Conservation (phyloP, 148 eudicot species). For the Silene latifolia region DNA sequence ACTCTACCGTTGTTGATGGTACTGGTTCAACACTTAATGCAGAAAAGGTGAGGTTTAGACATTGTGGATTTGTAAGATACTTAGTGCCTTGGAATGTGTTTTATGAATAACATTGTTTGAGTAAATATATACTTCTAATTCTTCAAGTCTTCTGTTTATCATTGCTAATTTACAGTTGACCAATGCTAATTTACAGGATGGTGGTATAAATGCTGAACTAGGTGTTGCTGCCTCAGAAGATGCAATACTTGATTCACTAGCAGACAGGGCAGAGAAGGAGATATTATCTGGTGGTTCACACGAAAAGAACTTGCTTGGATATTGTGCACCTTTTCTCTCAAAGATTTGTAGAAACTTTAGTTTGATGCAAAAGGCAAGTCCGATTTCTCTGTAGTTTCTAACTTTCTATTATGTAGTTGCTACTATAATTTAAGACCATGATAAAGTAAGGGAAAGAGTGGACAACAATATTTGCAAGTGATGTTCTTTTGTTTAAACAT, state of each 20-base stretch:
- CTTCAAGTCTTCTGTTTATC: background rate
- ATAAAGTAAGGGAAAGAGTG: background rate
- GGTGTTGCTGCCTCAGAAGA: constrained; percentile 97
- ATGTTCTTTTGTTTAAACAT: background rate
- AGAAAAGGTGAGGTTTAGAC: constrained; percentile 47
- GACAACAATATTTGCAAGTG: background rate
- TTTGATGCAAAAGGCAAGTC: constrained; percentile 92
- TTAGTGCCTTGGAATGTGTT: no score
- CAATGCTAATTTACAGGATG: constrained; percentile 41
- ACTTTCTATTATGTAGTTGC: background rate
- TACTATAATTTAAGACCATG: constrained; percentile 1
- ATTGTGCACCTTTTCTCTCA: constrained; percentile 75
- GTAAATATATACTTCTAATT: background rate
- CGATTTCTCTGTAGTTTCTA: constrained; percentile 3
- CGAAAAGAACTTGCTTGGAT: constrained; percentile 79
- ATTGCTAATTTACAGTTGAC: constrained; percentile 2
- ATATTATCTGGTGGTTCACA: constrained; percentile 62
- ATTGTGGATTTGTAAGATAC: background rate
- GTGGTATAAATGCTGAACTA: constrained; percentile 84
- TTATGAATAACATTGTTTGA: background rate
- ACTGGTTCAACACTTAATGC: constrained; percentile 32
- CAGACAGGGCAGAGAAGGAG: constrained; percentile 86
- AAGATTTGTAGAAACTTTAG: constrained; percentile 82
- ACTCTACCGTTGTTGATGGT: constrained; percentile 30
- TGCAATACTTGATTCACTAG: constrained; percentile 75